Base-by-base conservation (phyloP, 2,329 filamentous ascomycete species). In the Botrytis aclada region DNA sequence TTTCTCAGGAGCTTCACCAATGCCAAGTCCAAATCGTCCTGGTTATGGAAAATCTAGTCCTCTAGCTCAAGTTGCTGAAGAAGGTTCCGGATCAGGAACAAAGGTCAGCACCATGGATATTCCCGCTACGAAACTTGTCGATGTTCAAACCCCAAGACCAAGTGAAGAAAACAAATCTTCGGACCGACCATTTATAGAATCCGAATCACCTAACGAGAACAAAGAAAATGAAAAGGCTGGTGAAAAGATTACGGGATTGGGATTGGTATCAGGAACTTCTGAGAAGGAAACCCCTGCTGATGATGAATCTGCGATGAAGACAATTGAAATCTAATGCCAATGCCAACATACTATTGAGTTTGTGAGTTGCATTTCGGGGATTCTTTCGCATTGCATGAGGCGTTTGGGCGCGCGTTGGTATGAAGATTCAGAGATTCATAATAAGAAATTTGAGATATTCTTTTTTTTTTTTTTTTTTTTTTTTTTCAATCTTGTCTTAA, bases 21-120 rank as follows among this genome's bases (percentile, higher is more conserved):
- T 87, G 75, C 84, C 85, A 16, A 92, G 89, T 77, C 90, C 91
- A 32, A 92, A 89, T 80, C 85, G 88, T 73, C 88, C 91, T 2
- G 86, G 88, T 20, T 89, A 87, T 74, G 88, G 89, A 76, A 90
- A 94, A 78, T 87, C 90, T 22, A 93, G 90, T 77, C 92, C 92
- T 25, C 84, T 95, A 73, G 91, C 92, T 67, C 86, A 91, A 75
- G 93, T 95, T 22, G 88, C 91, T 0, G 93, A 95, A 82, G 93
- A 95, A 81, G 73, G 79, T 32, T 32, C 61, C 45, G 71, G 77
- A 37, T 73, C 78, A 45, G 75, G 77, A 32, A 76, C 76, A 51
- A 78, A 77, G 70, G 71, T 79, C 54, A 74, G 74, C 43, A 79
- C 78, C 22, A 77, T 75, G 34, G 76, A 74, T 32, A 73, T 77